These are phyloP conservation scores for Saccharum spontaneum DNA, from an alignment of 176 grass and related monocot genomes.

Conservation along the genomic window DNA sequence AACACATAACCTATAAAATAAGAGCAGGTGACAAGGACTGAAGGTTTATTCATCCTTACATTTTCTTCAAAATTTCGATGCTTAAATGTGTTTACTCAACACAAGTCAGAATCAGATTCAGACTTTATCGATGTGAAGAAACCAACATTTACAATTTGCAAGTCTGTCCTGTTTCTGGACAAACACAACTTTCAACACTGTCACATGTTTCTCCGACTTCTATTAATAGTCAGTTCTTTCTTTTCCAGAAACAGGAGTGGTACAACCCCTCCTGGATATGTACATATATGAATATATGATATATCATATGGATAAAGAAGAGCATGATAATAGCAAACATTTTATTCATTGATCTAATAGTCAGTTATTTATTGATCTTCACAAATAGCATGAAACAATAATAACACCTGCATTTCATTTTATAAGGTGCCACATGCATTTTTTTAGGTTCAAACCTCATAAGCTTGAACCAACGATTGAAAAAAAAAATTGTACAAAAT, in stretches of 20 bases:
- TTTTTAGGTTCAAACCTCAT: not conserved
- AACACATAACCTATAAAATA: constrained; percentile 5
- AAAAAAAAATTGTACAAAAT: not conserved
- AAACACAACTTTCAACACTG: not conserved
- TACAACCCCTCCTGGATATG: no score
- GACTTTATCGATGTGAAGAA: constrained; percentile 15
- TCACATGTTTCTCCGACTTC: not conserved
- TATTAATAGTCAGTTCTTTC: not conserved
- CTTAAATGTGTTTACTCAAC: constrained; percentile 2
- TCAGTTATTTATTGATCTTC: not conserved
- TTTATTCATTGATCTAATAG: no score
- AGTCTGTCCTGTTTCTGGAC: not conserved
- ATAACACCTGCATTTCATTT: not conserved
- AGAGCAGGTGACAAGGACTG: not conserved
- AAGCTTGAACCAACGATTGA: not conserved
- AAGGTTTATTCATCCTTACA: not conserved
- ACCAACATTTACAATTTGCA: constrained; percentile 5
- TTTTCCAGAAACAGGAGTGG: no score
- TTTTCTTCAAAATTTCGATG: not conserved
- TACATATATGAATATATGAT: not conserved
- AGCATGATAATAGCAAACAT: not conserved
- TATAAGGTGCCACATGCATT: not conserved
- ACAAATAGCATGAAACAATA: not conserved
- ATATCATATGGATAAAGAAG: not conserved
- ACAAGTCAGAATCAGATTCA: constrained; percentile 1